Base-by-base conservation (phyloP, 78 protist genomes). In the Dictyostelium discoideum region DNA sequence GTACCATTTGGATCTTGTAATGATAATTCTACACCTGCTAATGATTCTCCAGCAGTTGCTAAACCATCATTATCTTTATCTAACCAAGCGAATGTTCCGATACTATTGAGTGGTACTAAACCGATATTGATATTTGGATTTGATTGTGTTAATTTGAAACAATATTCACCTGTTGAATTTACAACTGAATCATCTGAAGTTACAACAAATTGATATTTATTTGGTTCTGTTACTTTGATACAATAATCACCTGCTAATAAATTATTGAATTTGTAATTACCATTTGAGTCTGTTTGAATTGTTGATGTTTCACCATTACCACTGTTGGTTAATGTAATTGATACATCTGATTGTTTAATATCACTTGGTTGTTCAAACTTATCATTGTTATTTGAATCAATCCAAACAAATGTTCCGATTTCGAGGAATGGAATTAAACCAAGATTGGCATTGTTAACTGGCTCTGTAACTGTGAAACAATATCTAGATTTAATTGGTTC, bases 11-110 rank as follows among this genome's bases (percentile, higher is more conserved):
- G 18, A 37, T 76, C 48, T 18, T 11, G 14, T 40, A 40, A 20
- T 13, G 46, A 22, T 18, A 40, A n/a, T 13, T 77, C 42, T 0
- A 32, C 84, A 42, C 24, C 84, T 32, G 46, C 29, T 42, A 40
- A 29, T 5, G 42, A 22, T 81, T 81, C 69, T 22, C 32, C n/a
- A 26, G 1, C 40, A 37, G 63, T 48, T 37, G 9, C 39, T 0
- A 57, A 6, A 60, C 87, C 87, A 10, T 85, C 89, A 54, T 48
- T 29, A 69, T 85, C 44, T 13, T 29, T 32, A 69, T 85, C 89
- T 10, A 60, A 20, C 57, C 65, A 85, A 10, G 48, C 77, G 11
- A 40, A 10, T 40, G 16, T 3, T 7, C 84, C 84, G 20, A 77
- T 13, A 7, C 46, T 42, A 13, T 42, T 26, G 18, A 77, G 46